phyloP scores from a whole-genome alignment of 1,284 basidiomycete species.

The Amylostereum chailletii region DNA sequence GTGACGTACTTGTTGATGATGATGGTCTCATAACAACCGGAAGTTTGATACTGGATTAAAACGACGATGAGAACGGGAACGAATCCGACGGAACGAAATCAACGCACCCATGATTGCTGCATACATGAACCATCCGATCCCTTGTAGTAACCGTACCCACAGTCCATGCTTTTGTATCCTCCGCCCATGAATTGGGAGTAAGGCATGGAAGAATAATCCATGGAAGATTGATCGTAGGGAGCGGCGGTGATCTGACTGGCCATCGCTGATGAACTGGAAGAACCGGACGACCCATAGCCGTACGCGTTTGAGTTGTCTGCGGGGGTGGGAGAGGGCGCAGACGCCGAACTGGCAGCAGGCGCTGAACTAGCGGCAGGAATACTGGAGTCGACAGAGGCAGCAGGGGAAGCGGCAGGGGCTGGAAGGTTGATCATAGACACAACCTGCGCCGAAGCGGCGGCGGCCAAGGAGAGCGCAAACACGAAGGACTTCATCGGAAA shows the following conservation, averaged over 20 bases:
- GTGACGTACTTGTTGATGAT: conserved; percentile 44
- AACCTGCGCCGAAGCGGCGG: conserved; percentile 47
- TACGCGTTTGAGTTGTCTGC: conserved; percentile 1
- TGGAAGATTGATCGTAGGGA: conserved; percentile 33
- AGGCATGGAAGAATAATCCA: conserved; percentile 41
- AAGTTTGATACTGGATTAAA: conserved; percentile 25
- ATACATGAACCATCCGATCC: conserved; percentile 44
- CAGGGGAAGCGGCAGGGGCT: conserved; percentile 3
- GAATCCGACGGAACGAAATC: conserved; percentile 2
- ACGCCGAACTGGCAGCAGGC: not conserved
- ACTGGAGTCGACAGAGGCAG: conserved; percentile 11
- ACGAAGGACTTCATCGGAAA: conserved; percentile 55
- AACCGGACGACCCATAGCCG: conserved; percentile 8
- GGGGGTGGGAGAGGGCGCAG: no score
- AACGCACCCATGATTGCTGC: conserved; percentile 46
- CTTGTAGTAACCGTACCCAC: conserved; percentile 60
- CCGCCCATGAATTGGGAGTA: conserved; percentile 50
- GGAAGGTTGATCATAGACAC: conserved; percentile 34
- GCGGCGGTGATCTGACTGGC: conserved; percentile 23
- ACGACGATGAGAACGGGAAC: not conserved
- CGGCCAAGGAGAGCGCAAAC: conserved; percentile 47
- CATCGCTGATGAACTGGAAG: conserved; percentile 3
- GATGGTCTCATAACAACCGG: conserved; percentile 57
- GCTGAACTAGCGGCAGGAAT: conserved; percentile 10
- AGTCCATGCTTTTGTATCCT: conserved; percentile 54